Base-by-base conservation (phyloP, 2,329 filamentous ascomycete genomes). In the Diplodia scrobiculata region DNA sequence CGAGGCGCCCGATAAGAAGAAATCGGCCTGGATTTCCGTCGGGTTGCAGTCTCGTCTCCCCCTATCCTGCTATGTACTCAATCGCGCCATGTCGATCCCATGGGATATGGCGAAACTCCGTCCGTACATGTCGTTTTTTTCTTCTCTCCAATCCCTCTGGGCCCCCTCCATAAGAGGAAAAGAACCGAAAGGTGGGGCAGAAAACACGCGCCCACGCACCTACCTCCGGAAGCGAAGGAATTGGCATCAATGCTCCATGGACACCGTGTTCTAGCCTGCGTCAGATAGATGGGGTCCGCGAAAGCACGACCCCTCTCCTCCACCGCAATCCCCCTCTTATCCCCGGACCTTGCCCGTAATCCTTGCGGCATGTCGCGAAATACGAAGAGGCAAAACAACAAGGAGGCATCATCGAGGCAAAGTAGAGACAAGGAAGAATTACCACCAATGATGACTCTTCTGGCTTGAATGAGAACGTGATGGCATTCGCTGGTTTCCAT, bases 181-280 rank as follows among this genome's bases (percentile, higher is more conserved):
- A 45, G 17, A 19, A 19, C 17, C 17, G 41, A 10, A n/a, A 19
- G 5, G 41, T 45, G 41, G 41, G 41, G 41, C 41, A 34, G 10
- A 36, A 36, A 36, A 19, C 17, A n/a, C 41, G 41, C 17, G 19
- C 41, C n/a, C 19, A 19, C 41, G 7, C 7, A 10, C 7, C 34
- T 36, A 19, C 41, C 41, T 45, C 41, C 41, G 41, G 41, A 45
- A 45, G 41, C 41, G 41, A 45, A 19, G 27, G 29, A 19, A 53
- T 36, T 3, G 34, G 34, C n/a, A 51, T 51, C 48, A 51, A 51
- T 25, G 48, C 19, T 51, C 19, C 5, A 51, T 11, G 48, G 6
- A 53, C 51, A 53, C 27, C 27, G 48, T 34, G 51, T 53, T 32
- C 51, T 53, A 53, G 51, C 14, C 51, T 34, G 51, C 29, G 45